Base-by-base conservation (phyloP, 176 grass and related monocot species). In the Zea luxurians region DNA sequence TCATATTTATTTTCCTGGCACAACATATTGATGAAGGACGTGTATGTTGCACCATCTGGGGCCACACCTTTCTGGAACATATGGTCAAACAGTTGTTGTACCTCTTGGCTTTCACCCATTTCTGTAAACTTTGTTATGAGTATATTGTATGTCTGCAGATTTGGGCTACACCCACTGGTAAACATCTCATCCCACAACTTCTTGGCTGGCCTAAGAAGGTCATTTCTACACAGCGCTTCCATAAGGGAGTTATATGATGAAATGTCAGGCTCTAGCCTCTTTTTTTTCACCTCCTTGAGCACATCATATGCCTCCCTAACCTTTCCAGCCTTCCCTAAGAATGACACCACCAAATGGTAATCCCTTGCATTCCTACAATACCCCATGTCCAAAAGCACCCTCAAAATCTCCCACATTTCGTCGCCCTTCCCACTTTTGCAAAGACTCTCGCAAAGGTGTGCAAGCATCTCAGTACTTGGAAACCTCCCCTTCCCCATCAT, bases 151-250 rank as follows among this genome's bases (percentile, higher is more conserved):
- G 91, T 97, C 34, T 88, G 80, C 78, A 97, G 83, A 92, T 94
- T 94, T 79, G 89, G 87, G 73, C 43, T 61, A 82, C 74, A 94
- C 0, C 80, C 87, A 79, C 75, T 83, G 63, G 84, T 86, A 85
- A 97, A 97, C 89, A 97, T 97, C 79, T 97, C 91, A 88, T 97
- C 94, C 91, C 91, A 97, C 70, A 97, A 79, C 68, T 97, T 97
- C 80, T 92, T 97, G 50, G 94, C 91, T 0, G 91, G 94, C 63
- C 94, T 90, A 75, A 93, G 75, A 68, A 94, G 85, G 70, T 94
- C 85, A 75, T 86, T 80, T 90, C 68, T 90, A 68, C 94, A 97
- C 34, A 90, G 78, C 58, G 89, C 45, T 78, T 84, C 88, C 89
- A 97, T 93, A 64, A 97, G 77, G 76, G 82, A 80, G 82, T 97